Conservation (phyloP, 1,284 basidiomycete genomes). For the Papiliotrema nemorosa region DNA sequence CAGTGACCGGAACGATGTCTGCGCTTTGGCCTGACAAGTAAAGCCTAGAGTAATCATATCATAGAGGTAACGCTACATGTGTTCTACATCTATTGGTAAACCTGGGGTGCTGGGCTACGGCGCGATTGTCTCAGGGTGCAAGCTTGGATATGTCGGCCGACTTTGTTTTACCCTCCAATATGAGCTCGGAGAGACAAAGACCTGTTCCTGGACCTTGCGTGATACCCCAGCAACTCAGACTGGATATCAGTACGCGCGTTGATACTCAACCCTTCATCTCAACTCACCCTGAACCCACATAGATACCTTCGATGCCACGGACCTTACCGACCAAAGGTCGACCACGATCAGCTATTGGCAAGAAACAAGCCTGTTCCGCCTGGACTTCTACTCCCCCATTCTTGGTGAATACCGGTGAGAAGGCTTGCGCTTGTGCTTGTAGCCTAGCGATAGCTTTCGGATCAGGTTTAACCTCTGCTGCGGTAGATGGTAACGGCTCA, state of each 20-base stretch:
- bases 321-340: constrained; percentile 54
- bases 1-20: constrained; percentile 67
- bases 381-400: constrained; percentile 42
- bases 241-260: not conserved
- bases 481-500: constrained; percentile 44
- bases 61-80: too few relatives aligned
- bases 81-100: too few relatives aligned
- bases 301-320: constrained; percentile 49
- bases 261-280: too few relatives aligned
- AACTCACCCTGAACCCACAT: constrained; percentile 46
- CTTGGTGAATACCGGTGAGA: constrained; percentile 49
- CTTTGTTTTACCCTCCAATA: constrained; percentile 53
- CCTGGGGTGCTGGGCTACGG: too few relatives aligned
- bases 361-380: constrained; percentile 55
- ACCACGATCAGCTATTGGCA: constrained; percentile 55
- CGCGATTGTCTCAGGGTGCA: constrained; percentile 45
- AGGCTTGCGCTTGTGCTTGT: constrained; percentile 49
- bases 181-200: constrained; percentile 54
- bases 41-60: too few relatives aligned
- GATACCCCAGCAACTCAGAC: constrained; percentile 39
- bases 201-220: constrained; percentile 55
- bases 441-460: constrained; percentile 47
- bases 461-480: constrained; percentile 48
- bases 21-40: constrained; percentile 48
- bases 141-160: constrained; percentile 54